phyloP scores from a whole-genome alignment of 2,329 filamentous ascomycete genomes.

The Grosmannia penicillata region DNA sequence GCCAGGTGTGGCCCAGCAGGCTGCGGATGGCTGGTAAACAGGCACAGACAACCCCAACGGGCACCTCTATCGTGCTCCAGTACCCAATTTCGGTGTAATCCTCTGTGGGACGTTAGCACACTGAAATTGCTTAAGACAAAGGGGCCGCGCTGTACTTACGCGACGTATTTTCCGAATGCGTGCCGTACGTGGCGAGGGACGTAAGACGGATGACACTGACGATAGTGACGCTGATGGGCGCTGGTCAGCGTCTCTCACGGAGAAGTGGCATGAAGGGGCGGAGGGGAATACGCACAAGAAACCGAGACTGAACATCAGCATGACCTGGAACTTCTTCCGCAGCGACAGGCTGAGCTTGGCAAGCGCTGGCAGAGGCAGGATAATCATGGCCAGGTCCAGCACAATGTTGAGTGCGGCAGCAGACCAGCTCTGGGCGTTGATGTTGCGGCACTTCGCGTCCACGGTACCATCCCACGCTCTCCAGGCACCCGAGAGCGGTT shows the following conservation, averaged over 20 bases:
- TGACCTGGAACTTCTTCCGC: constrained; percentile 18
- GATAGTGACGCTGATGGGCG: constrained; percentile 12
- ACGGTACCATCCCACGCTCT: constrained; percentile 18
- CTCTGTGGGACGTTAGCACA: constrained; percentile 3
- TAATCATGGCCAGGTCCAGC: constrained; percentile 16
- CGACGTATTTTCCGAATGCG: not conserved
- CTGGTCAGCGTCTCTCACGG: not conserved
- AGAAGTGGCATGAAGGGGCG: too few species aligned
- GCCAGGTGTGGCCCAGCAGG: not conserved
- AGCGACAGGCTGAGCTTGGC: constrained; percentile 15
- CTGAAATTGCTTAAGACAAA: too few species aligned
- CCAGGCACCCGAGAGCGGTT: constrained; percentile 17
- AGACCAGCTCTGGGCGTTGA: constrained; percentile 18
- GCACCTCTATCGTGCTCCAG: constrained; percentile 20
- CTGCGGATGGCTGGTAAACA: constrained; percentile 18
- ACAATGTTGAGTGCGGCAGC: constrained; percentile 18
- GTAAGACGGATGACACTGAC: constrained; percentile 12
- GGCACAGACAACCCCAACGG: constrained; percentile 17
- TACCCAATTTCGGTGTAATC: constrained; percentile 10
- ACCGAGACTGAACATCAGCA: constrained; percentile 21
- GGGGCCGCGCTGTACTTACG: not conserved
- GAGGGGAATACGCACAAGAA: constrained; percentile 14
- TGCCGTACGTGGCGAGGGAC: constrained; percentile 7
- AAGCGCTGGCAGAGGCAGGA: constrained; percentile 17
- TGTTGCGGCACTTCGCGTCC: constrained; percentile 16